Base-by-base conservation (phyloP, 352 stramenopile genomes). In the Pythium aquatile region DNA sequence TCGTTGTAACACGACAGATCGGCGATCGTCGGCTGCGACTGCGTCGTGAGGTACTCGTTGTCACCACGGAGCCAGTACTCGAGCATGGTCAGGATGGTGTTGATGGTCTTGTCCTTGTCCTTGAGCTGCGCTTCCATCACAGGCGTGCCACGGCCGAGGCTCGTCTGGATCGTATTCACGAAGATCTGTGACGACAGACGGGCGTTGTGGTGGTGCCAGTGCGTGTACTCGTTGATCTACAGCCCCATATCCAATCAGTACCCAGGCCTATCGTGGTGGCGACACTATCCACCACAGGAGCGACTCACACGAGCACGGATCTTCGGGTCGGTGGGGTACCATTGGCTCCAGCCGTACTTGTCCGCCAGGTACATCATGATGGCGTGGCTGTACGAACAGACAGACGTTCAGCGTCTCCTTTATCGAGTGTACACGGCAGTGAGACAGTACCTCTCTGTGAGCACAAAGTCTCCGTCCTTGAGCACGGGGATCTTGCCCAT, bases 1-100 rank as follows among this genome's bases (percentile, higher is more conserved):
- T 91, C 82, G 60, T 86, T 89, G 76, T 91, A 91, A 70, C 82
- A 91, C 54, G 79, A 89, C n/a, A 91, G 61, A 61, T 91, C 82
- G 24, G 75, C 82, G 3, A 91, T 35, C 11, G 82, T 87, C 13
- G 82, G 82, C 32, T 87, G 71, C 30, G 68, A 75, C 56, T 61
- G 70, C 58, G 77, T 88, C 71, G 86, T 77, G 44, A 91, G 55
- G 66, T 84, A 89, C 26, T 74, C 42, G 63, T 88, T 88, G 49
- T 67, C 77, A 48, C 84, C 66, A 48, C 78, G 76, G 54, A 91
- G 53, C 82, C 82, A 88, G 70, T 85, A 85, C 68, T 91, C 82
- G 35, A 91, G 61, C 70, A 91, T 88, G 39, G 64, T 68, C 28
- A 89, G 74, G 55, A 87, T 85, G 47, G 75, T 69, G 48, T 70